Percentiles rank a stretch among this genome's conserved stretches.
Conservation (phyloP, 148 eudicot genomes). For the Polygonum maritimum region DNA sequence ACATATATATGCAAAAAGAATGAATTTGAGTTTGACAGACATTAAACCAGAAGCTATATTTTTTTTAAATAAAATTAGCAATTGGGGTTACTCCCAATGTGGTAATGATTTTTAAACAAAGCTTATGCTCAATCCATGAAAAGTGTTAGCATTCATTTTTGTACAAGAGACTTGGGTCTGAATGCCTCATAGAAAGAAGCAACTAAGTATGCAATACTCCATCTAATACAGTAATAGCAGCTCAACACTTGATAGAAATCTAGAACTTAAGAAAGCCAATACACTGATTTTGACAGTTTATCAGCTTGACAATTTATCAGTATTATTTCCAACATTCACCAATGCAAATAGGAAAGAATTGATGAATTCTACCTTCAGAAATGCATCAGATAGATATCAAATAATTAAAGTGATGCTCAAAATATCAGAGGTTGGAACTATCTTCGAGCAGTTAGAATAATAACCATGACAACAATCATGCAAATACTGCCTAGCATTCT, state of each 20-base stretch:
- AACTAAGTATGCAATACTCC: not conserved
- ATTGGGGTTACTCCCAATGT: not conserved
- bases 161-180: not conserved
- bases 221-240: not conserved
- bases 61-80: slow-evolving; percentile 27
- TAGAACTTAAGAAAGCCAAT: not conserved
- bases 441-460: not conserved
- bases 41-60: too few species aligned
- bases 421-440: not conserved
- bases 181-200: not conserved
- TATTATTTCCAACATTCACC: not conserved
- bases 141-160: not conserved
- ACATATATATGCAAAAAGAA: too few species aligned
- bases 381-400: not conserved
- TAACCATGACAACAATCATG: not conserved
- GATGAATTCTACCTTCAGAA: not conserved
- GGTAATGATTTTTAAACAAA: not conserved
- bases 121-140: not conserved
- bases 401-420: not conserved
- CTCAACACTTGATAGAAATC: not conserved
- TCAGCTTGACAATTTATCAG: too few species aligned
- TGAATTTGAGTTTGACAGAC: too few species aligned
- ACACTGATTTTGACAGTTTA: not conserved
- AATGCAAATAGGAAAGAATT: not conserved
- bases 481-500: not conserved